Base-by-base conservation (phyloP, 2,329 filamentous ascomycete species). In the Penicillium nordicum region DNA sequence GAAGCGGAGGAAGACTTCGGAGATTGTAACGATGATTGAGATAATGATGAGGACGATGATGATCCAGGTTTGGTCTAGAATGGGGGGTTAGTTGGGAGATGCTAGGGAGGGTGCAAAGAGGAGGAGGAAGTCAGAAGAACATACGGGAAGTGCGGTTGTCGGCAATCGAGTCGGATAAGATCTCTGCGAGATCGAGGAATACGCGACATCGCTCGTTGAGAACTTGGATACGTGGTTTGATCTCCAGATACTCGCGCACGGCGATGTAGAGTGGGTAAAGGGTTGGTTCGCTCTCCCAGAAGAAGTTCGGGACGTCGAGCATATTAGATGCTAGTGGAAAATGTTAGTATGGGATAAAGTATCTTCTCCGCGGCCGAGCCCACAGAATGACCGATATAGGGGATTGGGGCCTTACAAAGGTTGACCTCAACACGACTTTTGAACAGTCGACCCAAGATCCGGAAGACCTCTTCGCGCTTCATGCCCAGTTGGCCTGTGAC, bases 381-480 rank as follows among this genome's bases (percentile, higher is more conserved):
- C 30, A n/a, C 11, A 34, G 11, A 8, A 30, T 11, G 5, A 23
- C 12, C 3, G 2, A 8, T 21, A 16, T 16, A 38, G 50, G 42
- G 25, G 34, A 4, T 42, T 55, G 27, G 48, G 23, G 30, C 79
- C 90, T 81, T 85, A 96, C 92, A 97, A 23, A 99, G 84, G 74
- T 99, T 99, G 50, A 99, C 95, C 66, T 99, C 93, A 2, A 99
- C 94, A 47, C 94, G 86, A 66, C 89, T 94, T 74, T 92, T 95
- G 75, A 97, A 99, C 16, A 99, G 79, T 44, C 88, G 83, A 1
- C 94, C 94, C 2, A 97, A 82, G 59, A 99, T 92, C 71, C 89
- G 91, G 59, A 97, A 89, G 52, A 99, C 93, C 71, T 97, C 92
- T 42, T 88, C 89, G 42, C 94, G 82, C 57, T 88, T 90, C 91